A percentile compares a stretch with the other conserved stretches of the same genome.
phyloP scores from a whole-genome alignment of 2,329 filamentous ascomycete species.

The Colletotrichum sp. region DNA sequence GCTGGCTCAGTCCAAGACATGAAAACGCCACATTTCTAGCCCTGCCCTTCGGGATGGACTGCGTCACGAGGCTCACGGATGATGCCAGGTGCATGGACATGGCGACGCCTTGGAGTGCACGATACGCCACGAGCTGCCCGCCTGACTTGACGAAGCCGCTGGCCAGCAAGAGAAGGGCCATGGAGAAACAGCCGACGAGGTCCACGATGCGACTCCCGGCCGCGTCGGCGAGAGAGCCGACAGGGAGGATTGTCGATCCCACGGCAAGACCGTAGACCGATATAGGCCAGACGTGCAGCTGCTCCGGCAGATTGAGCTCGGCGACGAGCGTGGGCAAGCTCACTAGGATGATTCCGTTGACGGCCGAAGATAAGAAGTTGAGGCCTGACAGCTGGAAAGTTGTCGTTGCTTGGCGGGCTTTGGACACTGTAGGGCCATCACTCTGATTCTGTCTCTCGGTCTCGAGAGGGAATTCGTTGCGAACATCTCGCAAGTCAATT shows the following conservation, averaged over 20 bases:
- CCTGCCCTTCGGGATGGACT: constrained; percentile 33
- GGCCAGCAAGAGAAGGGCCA: constrained; percentile 34
- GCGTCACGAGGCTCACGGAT: constrained; percentile 38
- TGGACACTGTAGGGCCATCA: background rate
- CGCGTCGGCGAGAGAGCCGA: constrained; percentile 30
- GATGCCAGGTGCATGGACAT: constrained; percentile 39
- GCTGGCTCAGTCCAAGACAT: constrained; percentile 49
- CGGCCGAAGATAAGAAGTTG: background rate
- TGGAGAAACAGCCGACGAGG: constrained; percentile 35
- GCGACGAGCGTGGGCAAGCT: background rate
- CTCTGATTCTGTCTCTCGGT: background rate
- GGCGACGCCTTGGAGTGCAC: constrained; percentile 44
- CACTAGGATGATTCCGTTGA: background rate
- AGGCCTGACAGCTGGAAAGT: background rate
- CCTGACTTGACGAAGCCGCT: constrained; percentile 46
- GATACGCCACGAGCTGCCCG: constrained; percentile 39
- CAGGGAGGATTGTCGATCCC: background rate
- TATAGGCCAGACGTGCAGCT: background rate
- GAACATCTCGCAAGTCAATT: background rate
- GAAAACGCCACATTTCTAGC: constrained; percentile 46
- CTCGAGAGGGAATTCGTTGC: background rate
- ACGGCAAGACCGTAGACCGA: background rate
- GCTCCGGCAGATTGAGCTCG: background rate
- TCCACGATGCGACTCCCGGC: constrained; percentile 37
- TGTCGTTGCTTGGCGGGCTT: background rate